These are phyloP conservation scores for Biancaea sappan DNA, from an alignment of 306 rosid species.

Conservation along the genomic window DNA sequence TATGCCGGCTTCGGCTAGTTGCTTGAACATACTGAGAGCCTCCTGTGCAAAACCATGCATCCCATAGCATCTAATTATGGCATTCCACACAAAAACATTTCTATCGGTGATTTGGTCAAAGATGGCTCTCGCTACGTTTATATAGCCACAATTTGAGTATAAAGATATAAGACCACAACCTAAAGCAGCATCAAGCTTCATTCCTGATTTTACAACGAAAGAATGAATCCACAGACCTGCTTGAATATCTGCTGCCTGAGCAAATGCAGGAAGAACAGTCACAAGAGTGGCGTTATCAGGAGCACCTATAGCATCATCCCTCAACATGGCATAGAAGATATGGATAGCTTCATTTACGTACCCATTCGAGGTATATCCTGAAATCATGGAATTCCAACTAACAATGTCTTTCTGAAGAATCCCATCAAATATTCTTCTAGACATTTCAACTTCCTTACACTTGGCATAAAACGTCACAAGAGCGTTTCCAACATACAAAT, in stretches of 20 bases:
- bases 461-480: conserved; percentile 63
- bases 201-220: conserved; percentile 59
- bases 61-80: conserved; percentile 77
- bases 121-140: conserved; percentile 55
- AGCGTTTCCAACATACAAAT: conserved; percentile 67
- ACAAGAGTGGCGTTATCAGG: conserved; percentile 70
- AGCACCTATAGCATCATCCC: conserved; percentile 31
- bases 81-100: conserved; percentile 60
- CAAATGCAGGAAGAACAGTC: conserved; percentile 64
- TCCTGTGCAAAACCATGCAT: conserved; percentile 65
- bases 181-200: conserved; percentile 54
- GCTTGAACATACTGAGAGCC: conserved; percentile 60
- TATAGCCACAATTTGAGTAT: conserved; percentile 69
- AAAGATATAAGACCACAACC: conserved; percentile 70
- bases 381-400: conserved; percentile 81
- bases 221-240: conserved; percentile 76
- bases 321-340: conserved; percentile 53
- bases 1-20: conserved; percentile 47
- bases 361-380: conserved; percentile 62
- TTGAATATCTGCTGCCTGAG: conserved; percentile 55
- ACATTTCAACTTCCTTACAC: conserved; percentile 49
- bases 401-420: conserved; percentile 54
- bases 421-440: conserved; percentile 62
- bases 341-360: conserved; percentile 51
- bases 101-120: conserved; percentile 51